A percentile compares a stretch with the other conserved stretches of the same genome.
These are phyloP conservation scores for Anthoceros angustus DNA, from an alignment of 225 moss, liverwort and hornwort genomes.

Conservation along the genomic window DNA sequence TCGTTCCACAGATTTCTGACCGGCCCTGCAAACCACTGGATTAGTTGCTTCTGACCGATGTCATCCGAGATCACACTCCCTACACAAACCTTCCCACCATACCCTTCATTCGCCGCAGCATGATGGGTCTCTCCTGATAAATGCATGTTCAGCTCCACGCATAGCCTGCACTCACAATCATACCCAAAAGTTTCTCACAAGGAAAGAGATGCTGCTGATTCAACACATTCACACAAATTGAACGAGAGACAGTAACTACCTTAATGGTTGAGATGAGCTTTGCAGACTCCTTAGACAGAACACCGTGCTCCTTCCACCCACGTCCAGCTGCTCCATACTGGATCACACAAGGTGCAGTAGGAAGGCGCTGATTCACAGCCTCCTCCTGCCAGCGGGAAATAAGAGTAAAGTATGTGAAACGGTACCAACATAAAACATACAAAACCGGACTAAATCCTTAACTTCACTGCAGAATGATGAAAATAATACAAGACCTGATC, in stretches of 20 bases:
- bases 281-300: constrained; percentile 82
- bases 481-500: not conserved
- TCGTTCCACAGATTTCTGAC: constrained; percentile 81
- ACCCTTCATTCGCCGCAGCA: constrained; percentile 87
- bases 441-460: not conserved
- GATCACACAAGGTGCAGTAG: constrained; percentile 88
- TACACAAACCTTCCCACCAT: constrained; percentile 12
- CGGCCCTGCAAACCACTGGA: constrained; percentile 40
- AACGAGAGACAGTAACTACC: constrained; percentile 18
- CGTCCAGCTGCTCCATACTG: constrained; percentile 70
- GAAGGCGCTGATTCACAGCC: constrained; percentile 48
- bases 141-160: constrained; percentile 90
- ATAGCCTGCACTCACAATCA: constrained; percentile 46
- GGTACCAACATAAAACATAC: not conserved
- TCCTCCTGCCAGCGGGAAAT: constrained; percentile 51
- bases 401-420: not conserved
- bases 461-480: not conserved
- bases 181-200: not conserved
- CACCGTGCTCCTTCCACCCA: constrained; percentile 96
- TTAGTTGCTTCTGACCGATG: constrained; percentile 5
- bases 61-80: constrained; percentile 10
- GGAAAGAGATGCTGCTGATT: not conserved
- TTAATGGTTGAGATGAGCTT: constrained; percentile 95
- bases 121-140: constrained; percentile 93
- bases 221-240: not conserved